These are phyloP conservation scores for Madurella fahalii DNA, from an alignment of 2,329 filamentous ascomycete genomes.

Conservation along the genomic window DNA sequence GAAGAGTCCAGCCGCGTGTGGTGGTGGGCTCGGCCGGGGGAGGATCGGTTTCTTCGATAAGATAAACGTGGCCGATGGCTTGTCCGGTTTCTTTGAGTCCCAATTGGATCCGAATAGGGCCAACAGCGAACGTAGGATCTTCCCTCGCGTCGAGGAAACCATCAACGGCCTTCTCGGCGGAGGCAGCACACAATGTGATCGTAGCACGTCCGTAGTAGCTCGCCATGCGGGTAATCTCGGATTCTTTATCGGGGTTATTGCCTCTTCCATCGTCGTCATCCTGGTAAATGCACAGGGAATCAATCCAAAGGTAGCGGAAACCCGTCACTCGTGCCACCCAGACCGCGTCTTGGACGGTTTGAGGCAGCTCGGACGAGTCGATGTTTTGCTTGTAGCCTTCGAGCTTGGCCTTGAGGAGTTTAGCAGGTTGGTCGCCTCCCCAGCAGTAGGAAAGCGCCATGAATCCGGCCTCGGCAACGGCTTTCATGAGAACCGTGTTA, in stretches of 20 bases:
- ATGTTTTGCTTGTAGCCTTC: background rate
- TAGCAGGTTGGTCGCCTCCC: slow-evolving; percentile 9
- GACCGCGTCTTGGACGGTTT: slow-evolving; percentile 7
- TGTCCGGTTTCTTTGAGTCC: background rate
- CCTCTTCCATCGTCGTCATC: background rate
- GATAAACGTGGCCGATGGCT: background rate
- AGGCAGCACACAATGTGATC: slow-evolving; percentile 9
- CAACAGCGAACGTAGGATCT: background rate
- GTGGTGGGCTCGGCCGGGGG: slow-evolving; percentile 3
- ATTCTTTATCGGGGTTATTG: slow-evolving; percentile 1
- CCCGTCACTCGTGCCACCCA: background rate
- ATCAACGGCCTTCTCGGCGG: background rate
- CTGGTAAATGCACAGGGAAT: slow-evolving; percentile 12
- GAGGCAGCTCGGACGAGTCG: background rate
- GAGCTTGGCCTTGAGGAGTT: slow-evolving; percentile 1
- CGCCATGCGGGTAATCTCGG: slow-evolving; percentile 9
- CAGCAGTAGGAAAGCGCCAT: slow-evolving; percentile 15
- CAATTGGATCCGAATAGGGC: background rate
- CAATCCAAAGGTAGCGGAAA: slow-evolving; percentile 11
- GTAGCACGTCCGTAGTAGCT: slow-evolving; percentile 11
- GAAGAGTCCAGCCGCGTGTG: slow-evolving; percentile 7
- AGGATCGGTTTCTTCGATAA: background rate
- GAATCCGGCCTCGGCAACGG: slow-evolving; percentile 5
- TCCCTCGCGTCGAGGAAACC: background rate
- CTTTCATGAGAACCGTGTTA: background rate